Evolutionary conservation across 2,329 filamentous ascomycete genomes (phyloP).

Genomic region (Stagonosporopsis rhizophila): DNA sequence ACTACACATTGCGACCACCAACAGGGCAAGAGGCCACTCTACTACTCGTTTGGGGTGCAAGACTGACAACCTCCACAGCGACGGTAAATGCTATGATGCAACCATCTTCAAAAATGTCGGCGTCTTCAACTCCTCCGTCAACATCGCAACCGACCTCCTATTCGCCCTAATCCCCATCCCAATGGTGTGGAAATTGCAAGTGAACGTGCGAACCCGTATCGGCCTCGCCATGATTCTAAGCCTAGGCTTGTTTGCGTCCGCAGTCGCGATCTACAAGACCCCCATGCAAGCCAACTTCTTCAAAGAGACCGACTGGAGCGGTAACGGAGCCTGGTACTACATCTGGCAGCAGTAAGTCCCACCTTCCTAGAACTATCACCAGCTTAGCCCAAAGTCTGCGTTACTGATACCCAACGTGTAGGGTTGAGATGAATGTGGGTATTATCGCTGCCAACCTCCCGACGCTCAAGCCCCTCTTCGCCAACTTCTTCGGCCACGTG

Average conservation of each 20-base stretch:
- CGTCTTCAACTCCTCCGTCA: slow-evolving; percentile 55
- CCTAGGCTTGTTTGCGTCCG: slow-evolving; percentile 47
- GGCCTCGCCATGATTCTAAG: slow-evolving; percentile 44
- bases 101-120: slow-evolving; percentile 56
- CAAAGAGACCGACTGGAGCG: slow-evolving; percentile 37
- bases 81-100: slow-evolving; percentile 36
- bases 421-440: slow-evolving; percentile 43
- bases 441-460: slow-evolving; percentile 41
- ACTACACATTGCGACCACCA: slow-evolving; percentile 37
- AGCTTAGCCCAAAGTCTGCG: slow-evolving; percentile 3
- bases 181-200: slow-evolving; percentile 52
- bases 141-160: slow-evolving; percentile 49
- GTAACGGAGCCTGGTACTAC: slow-evolving; percentile 35
- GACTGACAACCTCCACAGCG: slow-evolving; percentile 12
- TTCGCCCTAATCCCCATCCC: slow-evolving; percentile 54
- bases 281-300: slow-evolving; percentile 40
- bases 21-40: slow-evolving; percentile 15
- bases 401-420: slow-evolving; percentile 31
- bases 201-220: slow-evolving; percentile 51
- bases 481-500: slow-evolving; percentile 31
- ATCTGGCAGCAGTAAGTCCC: slow-evolving; percentile 35
- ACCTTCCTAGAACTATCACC: not conserved
- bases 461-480: slow-evolving; percentile 38
- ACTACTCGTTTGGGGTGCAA: not conserved
- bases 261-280: slow-evolving; percentile 32